Base-by-base conservation (phyloP, 2,329 filamentous ascomycete species). In the Coniochaeta sp. region DNA sequence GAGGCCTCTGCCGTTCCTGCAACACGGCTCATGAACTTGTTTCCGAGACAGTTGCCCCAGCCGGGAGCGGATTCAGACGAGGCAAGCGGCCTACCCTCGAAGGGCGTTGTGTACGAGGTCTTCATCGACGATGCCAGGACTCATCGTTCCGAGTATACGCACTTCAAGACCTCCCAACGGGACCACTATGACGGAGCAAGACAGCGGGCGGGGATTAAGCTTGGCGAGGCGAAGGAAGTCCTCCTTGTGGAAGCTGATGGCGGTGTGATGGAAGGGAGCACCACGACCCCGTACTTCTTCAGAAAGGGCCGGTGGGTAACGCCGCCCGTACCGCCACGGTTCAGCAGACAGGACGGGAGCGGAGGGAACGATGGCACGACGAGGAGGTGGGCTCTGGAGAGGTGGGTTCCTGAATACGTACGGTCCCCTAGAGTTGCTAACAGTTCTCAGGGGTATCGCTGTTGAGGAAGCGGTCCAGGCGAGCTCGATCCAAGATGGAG, bases 361-460 rank as follows among this genome's bases (percentile, higher is more conserved):
- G 92, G 92, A 38, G 91, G 91, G 0, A 89, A 95, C 64, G 78
- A 85, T 51, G 91, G 91, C 1, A 94, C 88, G 6, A 89, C 87
- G 6, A 80, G 92, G 57, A 76, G 89, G 53, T 96, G 90, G 85
- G 87, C 89, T n/a, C 65, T 97, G 38, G 79, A 86, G 54, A 79
- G 77, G 80, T 83, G 66, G 51, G 71, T n/a, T n/a, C n/a, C n/a
- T n/a, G n/a, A n/a, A n/a, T n/a, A n/a, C n/a, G n/a, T n/a, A n/a
- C n/a, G n/a, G n/a, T n/a, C n/a, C n/a, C n/a, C n/a, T n/a, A n/a
- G n/a, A n/a, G n/a, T 30, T 46, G n/a, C n/a, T 46, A 26, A 46
- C 22, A 26, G 14, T 14, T 35, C 9, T 14, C 48, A 81, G 77
- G 53, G 71, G 69, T 0, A 70, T 94, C 42, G 91, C 81, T 50